These are phyloP conservation scores for Orbilia ellipsospora DNA, from an alignment of 2,329 filamentous ascomycete genomes.

Conservation along the genomic window DNA sequence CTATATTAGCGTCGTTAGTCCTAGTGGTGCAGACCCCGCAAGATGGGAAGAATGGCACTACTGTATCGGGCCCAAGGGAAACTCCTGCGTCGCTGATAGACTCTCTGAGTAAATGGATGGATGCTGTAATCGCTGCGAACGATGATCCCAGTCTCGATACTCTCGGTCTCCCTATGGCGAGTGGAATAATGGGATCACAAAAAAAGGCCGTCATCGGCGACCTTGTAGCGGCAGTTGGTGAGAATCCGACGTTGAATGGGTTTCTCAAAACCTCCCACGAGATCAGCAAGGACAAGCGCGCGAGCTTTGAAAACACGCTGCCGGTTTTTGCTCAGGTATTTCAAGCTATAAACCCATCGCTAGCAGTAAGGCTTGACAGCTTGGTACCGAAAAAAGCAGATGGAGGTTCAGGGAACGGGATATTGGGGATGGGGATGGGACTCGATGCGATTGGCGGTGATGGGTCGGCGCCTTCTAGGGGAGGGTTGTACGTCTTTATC, in stretches of 20 bases:
- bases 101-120: constrained; percentile 59
- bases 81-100: constrained; percentile 55
- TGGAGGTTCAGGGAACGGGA: constrained; percentile 38
- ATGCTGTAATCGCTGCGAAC: constrained; percentile 56
- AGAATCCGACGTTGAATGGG: constrained; percentile 55
- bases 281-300: constrained; percentile 55
- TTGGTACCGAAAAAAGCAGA: constrained; percentile 55
- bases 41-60: constrained; percentile 7
- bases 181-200: constrained; percentile 48
- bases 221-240: constrained; percentile 57
- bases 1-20: constrained; percentile 57
- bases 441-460: constrained; percentile 55
- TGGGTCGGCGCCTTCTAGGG: constrained; percentile 55
- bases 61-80: constrained; percentile 52
- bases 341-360: constrained; percentile 54
- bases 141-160: constrained; percentile 53
- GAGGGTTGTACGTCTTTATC: constrained; percentile 54
- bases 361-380: constrained; percentile 56
- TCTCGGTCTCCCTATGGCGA: constrained; percentile 29
- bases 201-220: constrained; percentile 58
- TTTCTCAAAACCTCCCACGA: constrained; percentile 50
- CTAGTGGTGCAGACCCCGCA: constrained; percentile 54
- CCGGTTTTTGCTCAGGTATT: constrained; percentile 57
- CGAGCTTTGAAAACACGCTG: constrained; percentile 56
- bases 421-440: constrained; percentile 57